phyloP scores from a whole-genome alignment of 2,329 filamentous ascomycete genomes.

The Falciphora oryzae region DNA sequence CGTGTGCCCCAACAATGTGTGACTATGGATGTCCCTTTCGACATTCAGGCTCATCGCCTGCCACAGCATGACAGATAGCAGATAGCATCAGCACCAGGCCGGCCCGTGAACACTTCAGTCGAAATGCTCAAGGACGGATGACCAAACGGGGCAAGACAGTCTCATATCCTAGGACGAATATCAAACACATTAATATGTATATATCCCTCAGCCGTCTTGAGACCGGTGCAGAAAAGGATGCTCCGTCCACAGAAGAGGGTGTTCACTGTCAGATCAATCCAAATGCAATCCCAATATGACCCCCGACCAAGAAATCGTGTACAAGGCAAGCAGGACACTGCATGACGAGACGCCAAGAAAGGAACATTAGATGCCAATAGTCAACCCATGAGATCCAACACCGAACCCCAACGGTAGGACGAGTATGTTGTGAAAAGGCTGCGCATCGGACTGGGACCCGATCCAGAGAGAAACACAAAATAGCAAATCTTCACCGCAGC shows the following conservation, averaged over 20 bases:
- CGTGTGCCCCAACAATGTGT: too few relatives aligned
- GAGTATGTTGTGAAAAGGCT: background rate
- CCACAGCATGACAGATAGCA: too few relatives aligned
- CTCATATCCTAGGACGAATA: background rate
- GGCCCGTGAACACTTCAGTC: background rate
- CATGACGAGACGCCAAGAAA: background rate
- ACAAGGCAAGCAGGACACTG: background rate
- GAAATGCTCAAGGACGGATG: background rate
- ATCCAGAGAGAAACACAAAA: background rate
- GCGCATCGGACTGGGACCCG: background rate
- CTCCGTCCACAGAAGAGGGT: too few relatives aligned
- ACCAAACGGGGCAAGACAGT: background rate
- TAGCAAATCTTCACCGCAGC: background rate
- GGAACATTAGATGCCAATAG: background rate
- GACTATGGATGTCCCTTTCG: too few relatives aligned
- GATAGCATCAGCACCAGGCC: background rate
- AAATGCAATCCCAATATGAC: background rate
- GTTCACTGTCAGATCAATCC: background rate
- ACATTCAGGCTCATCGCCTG: too few relatives aligned
- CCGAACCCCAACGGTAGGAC: background rate
- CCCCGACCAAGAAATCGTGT: background rate
- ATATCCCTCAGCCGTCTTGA: background rate
- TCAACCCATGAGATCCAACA: background rate
- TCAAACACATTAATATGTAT: conserved; percentile 1
- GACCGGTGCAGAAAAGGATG: background rate